A percentile compares a stretch with the other conserved stretches of the same genome.
Conservation (phyloP, 352 stramenopile species). For the Phytophthora litchii region DNA sequence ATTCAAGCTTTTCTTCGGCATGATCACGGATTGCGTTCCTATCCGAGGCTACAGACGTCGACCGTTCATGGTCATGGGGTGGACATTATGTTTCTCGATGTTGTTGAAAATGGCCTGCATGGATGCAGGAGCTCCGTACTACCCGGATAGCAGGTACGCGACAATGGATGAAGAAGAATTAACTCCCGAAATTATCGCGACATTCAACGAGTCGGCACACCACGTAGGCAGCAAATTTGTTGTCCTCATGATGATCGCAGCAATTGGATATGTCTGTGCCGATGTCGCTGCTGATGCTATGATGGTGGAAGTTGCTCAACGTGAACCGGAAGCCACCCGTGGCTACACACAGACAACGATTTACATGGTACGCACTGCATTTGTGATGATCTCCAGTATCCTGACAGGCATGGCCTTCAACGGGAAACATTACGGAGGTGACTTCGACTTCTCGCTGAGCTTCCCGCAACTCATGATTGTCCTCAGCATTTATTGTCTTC, state of each 20-base stretch:
- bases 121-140: slow-evolving; percentile 51
- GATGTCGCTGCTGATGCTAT: slow-evolving; percentile 51
- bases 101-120: slow-evolving; percentile 50
- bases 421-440: slow-evolving; percentile 51
- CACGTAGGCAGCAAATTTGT: slow-evolving; percentile 47
- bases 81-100: slow-evolving; percentile 47
- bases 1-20: slow-evolving; percentile 63
- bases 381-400: slow-evolving; percentile 47
- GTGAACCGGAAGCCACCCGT: slow-evolving; percentile 37
- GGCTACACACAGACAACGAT: slow-evolving; percentile 43
- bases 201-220: slow-evolving; percentile 40
- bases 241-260: slow-evolving; percentile 54
- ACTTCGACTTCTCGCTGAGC: slow-evolving; percentile 53
- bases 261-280: slow-evolving; percentile 48
- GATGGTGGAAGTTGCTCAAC: slow-evolving; percentile 50
- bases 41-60: slow-evolving; percentile 59
- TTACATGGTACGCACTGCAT: slow-evolving; percentile 46
- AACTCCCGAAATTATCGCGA: slow-evolving; percentile 28
- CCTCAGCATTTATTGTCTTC: slow-evolving; percentile 38
- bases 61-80: slow-evolving; percentile 67
- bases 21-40: slow-evolving; percentile 55
- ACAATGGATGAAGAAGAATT: slow-evolving; percentile 27
- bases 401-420: slow-evolving; percentile 55
- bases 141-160: slow-evolving; percentile 29
- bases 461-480: slow-evolving; percentile 54